A percentile compares a stretch with the other conserved stretches of the same genome.
phyloP scores from a whole-genome alignment of 768 basidiomycete species.

The Amanita thiersii region DNA sequence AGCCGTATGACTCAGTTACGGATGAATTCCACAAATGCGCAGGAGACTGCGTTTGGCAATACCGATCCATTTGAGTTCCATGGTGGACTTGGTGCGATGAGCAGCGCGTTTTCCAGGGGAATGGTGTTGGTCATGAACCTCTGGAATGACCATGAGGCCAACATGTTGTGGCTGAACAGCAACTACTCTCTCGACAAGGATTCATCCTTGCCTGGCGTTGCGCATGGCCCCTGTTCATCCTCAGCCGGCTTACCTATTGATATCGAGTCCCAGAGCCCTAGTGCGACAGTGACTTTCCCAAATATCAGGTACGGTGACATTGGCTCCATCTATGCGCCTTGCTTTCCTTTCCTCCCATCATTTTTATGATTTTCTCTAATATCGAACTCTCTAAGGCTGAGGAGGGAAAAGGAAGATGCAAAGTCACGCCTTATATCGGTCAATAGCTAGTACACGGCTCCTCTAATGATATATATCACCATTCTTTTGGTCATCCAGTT shows the following conservation, averaged over 20 bases:
- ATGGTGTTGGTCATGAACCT: background rate
- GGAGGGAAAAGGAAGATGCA: too few relatives aligned
- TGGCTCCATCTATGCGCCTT: constrained; percentile 8
- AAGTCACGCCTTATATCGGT: too few relatives aligned
- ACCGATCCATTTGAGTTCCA: background rate
- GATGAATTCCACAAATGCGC: too few relatives aligned
- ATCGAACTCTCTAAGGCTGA: too few relatives aligned
- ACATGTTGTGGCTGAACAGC: background rate
- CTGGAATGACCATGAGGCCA: background rate
- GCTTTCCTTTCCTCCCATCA: too few relatives aligned
- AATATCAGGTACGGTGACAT: constrained; percentile 10
- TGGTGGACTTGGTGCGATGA: background rate
- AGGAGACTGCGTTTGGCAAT: constrained; percentile 31
- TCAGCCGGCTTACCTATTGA: background rate
- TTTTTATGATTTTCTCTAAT: too few relatives aligned
- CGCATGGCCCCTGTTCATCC: constrained; percentile 7
- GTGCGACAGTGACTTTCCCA: constrained; percentile 8
- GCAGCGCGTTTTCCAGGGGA: background rate
- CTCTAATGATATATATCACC: too few relatives aligned
- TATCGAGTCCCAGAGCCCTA: constrained; percentile 6
- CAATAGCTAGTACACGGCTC: too few relatives aligned
- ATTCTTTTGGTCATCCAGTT: too few relatives aligned
- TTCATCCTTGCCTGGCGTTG: constrained; percentile 2
- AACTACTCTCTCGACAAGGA: background rate
- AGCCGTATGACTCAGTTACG: constrained; percentile 29